Evolutionary conservation across 1,284 basidiomycete genomes (phyloP), one percentile per base, ranked within the genome.

Genomic region (Earliella scabrosa): DNA sequence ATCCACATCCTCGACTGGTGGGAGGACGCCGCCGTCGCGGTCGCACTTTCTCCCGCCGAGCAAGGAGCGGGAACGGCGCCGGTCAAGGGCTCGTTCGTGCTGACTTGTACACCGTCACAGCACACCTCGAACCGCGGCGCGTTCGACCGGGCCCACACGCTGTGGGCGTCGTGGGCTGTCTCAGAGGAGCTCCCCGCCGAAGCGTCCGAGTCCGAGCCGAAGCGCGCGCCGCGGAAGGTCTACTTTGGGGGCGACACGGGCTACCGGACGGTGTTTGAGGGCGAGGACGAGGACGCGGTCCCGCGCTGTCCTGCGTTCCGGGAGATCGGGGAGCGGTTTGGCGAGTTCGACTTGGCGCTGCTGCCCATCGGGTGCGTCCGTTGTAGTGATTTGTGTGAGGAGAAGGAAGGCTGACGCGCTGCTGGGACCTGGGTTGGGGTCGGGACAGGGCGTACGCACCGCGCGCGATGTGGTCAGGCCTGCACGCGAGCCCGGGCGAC

Each of bases 1-100:
- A 74, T 82, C n/a, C 80, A 86, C 58, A 81, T 82, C 64, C 74
- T 88, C 58, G 88, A 91, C 71, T 92, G 88, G 88, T 90, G 88
- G 85, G 20, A 39, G 24, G 8, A 18, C 45, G 9, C n/a, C n/a
- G n/a, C n/a, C n/a, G 38, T 60, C 59, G 36, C 55, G 4, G 40
- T 49, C 48, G 11, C 29, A 16, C 56, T 61, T 34, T 56, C 56
- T 5, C 27, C 29, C 9, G 23, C 49, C 27, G n/a, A n/a, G n/a
- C n/a, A n/a, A n/a, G n/a, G n/a, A n/a, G n/a, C n/a, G 29, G 29
- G 29, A 31, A 31, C 29, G 13, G 29, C 29, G 29, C 29, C 29
- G 29, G 54, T 56, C 8, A 14, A 44, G 1, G 48, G 56, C 20
- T 10, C 50, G 49, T 55, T 69, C 54, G 57, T 51, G 16, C 49